These are phyloP conservation scores for Mycena maculata DNA, from an alignment of 768 basidiomycete species.

Conservation along the genomic window DNA sequence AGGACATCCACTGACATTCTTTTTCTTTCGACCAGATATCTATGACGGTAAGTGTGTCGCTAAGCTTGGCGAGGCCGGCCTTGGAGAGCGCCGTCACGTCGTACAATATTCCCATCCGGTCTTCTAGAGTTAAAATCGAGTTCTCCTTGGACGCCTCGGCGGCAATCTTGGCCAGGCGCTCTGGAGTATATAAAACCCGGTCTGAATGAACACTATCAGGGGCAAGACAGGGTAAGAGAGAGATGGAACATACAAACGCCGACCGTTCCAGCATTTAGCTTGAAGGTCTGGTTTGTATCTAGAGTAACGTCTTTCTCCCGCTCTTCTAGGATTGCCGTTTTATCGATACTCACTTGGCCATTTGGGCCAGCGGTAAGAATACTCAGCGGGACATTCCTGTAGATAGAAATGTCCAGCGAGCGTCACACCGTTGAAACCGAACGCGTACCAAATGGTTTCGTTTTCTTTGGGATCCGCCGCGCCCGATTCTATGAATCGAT, in stretches of 20 bases:
- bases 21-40: slow-evolving; percentile 71
- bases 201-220: slow-evolving; percentile 54
- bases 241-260: slow-evolving; percentile 80
- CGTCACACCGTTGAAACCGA: background rate
- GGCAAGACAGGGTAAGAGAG: background rate
- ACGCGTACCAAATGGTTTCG: slow-evolving; percentile 81
- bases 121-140: slow-evolving; percentile 80
- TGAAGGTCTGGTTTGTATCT: slow-evolving; percentile 84
- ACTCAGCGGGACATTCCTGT: slow-evolving; percentile 84
- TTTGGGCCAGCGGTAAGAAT: slow-evolving; percentile 70
- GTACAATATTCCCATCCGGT: slow-evolving; percentile 89
- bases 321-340: slow-evolving; percentile 69
- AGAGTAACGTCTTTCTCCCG: slow-evolving; percentile 76
- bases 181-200: slow-evolving; percentile 88
- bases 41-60: slow-evolving; percentile 80
- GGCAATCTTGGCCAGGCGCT: slow-evolving; percentile 82
- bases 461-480: slow-evolving; percentile 84
- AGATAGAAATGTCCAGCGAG: slow-evolving; percentile 11
- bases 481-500: slow-evolving; percentile 92
- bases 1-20: slow-evolving; percentile 66
- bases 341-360: slow-evolving; percentile 71
- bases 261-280: slow-evolving; percentile 89
- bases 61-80: slow-evolving; percentile 82
- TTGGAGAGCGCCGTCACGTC: slow-evolving; percentile 85
- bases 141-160: slow-evolving; percentile 76